phyloP scores from a whole-genome alignment of 805 yeast genomes.

The Suhomyces faveliae region DNA sequence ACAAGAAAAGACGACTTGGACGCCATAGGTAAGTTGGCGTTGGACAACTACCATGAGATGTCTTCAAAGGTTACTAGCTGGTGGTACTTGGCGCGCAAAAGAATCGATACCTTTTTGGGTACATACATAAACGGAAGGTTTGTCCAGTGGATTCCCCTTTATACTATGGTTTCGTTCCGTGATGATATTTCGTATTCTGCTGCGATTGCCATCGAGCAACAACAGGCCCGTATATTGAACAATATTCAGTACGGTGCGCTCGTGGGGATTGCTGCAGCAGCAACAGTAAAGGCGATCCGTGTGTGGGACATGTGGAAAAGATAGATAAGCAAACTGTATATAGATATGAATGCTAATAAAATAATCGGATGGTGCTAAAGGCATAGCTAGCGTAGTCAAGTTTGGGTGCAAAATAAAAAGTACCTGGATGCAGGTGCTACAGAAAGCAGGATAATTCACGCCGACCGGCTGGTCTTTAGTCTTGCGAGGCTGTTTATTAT shows the following conservation, averaged over 20 bases:
- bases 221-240: constrained; percentile 54
- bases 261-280: constrained; percentile 9
- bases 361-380: no score
- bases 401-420: no score
- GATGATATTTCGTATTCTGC: constrained; percentile 74
- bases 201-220: constrained; percentile 54
- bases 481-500: no score
- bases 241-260: constrained; percentile 21
- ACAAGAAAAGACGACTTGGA: constrained; percentile 63
- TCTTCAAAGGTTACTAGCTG: constrained; percentile 69
- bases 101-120: constrained; percentile 64
- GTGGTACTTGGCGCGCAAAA: constrained; percentile 61
- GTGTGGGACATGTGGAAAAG: constrained; percentile 7
- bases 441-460: no score
- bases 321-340: neutral
- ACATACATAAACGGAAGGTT: constrained; percentile 48
- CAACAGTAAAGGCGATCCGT: constrained; percentile 7
- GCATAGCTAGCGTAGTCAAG: no score
- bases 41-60: constrained; percentile 85
- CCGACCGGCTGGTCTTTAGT: no score
- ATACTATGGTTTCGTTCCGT: constrained; percentile 89
- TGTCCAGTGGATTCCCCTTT: constrained; percentile 74
- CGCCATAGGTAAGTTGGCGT: constrained; percentile 76
- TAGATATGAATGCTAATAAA: neutral
- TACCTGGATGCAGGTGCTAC: no score